Percentiles rank a stretch among this genome's conserved stretches.
Conservation (phyloP, 23 red algal genomes). For the Cyanidium caldarium region DNA sequence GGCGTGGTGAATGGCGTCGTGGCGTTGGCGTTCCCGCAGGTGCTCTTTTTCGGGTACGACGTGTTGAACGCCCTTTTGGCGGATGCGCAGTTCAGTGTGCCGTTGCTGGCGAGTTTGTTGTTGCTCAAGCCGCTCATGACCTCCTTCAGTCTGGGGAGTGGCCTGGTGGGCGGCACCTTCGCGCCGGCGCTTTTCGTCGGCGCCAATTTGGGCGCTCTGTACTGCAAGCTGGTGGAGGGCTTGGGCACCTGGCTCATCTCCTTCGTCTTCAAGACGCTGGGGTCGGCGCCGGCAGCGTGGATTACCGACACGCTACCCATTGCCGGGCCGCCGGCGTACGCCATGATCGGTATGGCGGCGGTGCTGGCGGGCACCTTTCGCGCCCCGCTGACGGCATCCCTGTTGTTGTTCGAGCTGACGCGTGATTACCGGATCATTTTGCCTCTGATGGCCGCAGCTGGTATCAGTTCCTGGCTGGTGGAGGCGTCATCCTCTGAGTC, state of each 20-base stretch:
- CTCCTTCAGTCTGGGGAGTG: constrained; percentile 12
- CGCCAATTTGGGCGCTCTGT: constrained; percentile 24
- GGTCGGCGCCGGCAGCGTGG: not conserved
- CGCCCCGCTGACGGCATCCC: constrained; percentile 16
- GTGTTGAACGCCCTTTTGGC: constrained; percentile 28
- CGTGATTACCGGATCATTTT: constrained; percentile 32
- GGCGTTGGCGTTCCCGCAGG: constrained; percentile 20
- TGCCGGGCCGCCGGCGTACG: constrained; percentile 35
- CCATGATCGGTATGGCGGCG: constrained; percentile 41
- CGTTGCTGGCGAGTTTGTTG: constrained; percentile 15
- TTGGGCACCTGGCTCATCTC: not conserved
- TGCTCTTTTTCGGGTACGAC: constrained; percentile 44
- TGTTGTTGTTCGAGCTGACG: constrained; percentile 41
- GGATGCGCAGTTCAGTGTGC: constrained; percentile 17
- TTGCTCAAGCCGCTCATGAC: constrained; percentile 30
- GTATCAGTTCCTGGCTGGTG: constrained; percentile 18
- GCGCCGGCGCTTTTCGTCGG: constrained; percentile 32
- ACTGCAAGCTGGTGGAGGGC: constrained; percentile 13
- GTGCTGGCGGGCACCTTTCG: constrained; percentile 30
- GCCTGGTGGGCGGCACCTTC: constrained; percentile 31
- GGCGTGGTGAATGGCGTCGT: constrained; percentile 9
- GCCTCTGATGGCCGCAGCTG: constrained; percentile 22
- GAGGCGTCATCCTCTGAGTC: not conserved
- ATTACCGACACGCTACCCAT: not conserved
- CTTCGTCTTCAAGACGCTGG: constrained; percentile 3